phyloP scores from a whole-genome alignment of 2,329 filamentous ascomycete species.

The Didymella keratinophila region DNA sequence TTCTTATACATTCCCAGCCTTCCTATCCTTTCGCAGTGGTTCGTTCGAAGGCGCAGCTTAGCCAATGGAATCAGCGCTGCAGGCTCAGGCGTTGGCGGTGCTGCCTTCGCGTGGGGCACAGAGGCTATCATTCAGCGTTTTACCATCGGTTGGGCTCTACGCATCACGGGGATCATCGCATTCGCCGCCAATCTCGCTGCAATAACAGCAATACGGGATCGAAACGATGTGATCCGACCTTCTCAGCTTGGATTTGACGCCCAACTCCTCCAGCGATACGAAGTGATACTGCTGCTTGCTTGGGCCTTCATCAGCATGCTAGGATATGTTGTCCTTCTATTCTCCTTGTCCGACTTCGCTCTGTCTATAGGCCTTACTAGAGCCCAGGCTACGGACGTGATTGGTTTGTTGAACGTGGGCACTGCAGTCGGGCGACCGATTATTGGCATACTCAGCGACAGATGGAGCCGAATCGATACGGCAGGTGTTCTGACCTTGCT shows the following conservation, averaged over 20 bases:
- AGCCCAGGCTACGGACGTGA: constrained; percentile 52
- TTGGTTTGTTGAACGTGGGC: constrained; percentile 58
- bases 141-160: constrained; percentile 54
- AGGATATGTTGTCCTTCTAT: constrained; percentile 59
- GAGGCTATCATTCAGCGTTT: constrained; percentile 50
- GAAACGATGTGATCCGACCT: constrained; percentile 47
- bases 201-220: constrained; percentile 42
- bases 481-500: constrained; percentile 52
- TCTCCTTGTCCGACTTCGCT: constrained; percentile 58
- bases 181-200: constrained; percentile 41
- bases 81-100: constrained; percentile 53
- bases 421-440: constrained; percentile 57
- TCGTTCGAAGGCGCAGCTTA: constrained; percentile 49
- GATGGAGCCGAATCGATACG: constrained; percentile 54
- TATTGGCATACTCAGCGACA: constrained; percentile 57
- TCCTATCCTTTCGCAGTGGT: constrained; percentile 55
- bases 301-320: constrained; percentile 58
- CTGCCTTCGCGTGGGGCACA: constrained; percentile 43
- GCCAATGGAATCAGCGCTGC: constrained; percentile 53
- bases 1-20: constrained; percentile 52
- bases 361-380: constrained; percentile 53
- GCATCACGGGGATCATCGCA: constrained; percentile 47
- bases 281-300: constrained; percentile 48
- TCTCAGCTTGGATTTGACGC: constrained; percentile 47
- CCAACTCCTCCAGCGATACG: constrained; percentile 47